Percentiles rank a stretch among this genome's conserved stretches.
Evolutionary conservation across 106 monocot species (phyloP).

Genomic region (Acanthochlamys bracteata): DNA sequence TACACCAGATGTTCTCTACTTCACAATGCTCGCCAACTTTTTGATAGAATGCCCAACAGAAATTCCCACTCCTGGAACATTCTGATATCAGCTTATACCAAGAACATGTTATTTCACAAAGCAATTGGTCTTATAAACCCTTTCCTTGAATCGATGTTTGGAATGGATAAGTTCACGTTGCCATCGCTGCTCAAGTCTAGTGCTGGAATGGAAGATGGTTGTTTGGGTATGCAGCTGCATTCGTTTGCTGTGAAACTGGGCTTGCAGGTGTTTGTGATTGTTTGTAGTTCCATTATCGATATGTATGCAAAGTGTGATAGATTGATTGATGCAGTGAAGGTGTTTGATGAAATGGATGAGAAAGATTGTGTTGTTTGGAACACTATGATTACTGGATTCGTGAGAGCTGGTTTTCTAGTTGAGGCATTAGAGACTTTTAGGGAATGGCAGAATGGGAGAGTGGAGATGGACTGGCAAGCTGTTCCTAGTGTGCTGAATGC

Average conservation of each 20-base stretch:
- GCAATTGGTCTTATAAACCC: slow-evolving; percentile 19
- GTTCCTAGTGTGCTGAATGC: slow-evolving; percentile 48
- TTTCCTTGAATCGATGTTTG: slow-evolving; percentile 16
- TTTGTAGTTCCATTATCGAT: slow-evolving; percentile 35
- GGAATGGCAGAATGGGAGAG: slow-evolving; percentile 14
- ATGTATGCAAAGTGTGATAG: slow-evolving; percentile 56
- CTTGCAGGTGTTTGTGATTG: slow-evolving; percentile 24
- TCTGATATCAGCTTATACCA: slow-evolving; percentile 39
- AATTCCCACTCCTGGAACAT: slow-evolving; percentile 61
- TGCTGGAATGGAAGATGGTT: background rate
- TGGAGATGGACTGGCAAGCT: slow-evolving; percentile 26
- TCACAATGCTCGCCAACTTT: slow-evolving; percentile 22
- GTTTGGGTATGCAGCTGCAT: slow-evolving; percentile 31
- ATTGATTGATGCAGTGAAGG: slow-evolving; percentile 20
- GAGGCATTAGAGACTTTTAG: slow-evolving; percentile 23
- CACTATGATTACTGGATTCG: slow-evolving; percentile 44
- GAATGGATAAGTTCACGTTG: slow-evolving; percentile 55
- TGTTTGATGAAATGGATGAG: slow-evolving; percentile 38
- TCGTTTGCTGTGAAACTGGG: slow-evolving; percentile 27
- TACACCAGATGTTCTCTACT: slow-evolving; percentile 31
- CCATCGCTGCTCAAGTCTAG: slow-evolving; percentile 50
- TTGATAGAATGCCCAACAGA: slow-evolving; percentile 46
- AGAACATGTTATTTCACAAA: background rate
- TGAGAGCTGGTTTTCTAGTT: slow-evolving; percentile 12
- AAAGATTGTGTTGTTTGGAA: slow-evolving; percentile 54